phyloP scores from a whole-genome alignment of 805 yeast species.

The Debaryomyces hansenii region DNA sequence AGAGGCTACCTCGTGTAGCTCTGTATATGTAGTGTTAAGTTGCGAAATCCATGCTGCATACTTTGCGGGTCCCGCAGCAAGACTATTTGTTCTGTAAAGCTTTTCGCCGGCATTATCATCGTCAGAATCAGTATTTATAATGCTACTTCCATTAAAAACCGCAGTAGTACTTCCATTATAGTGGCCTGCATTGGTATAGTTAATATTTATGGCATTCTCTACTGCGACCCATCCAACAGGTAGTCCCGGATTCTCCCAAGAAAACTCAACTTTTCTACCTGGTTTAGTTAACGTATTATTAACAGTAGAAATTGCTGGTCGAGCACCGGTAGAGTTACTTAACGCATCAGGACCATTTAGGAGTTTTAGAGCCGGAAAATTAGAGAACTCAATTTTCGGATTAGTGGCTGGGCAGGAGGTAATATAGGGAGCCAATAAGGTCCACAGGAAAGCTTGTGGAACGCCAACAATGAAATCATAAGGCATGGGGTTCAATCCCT shows the following conservation, averaged over 20 bases:
- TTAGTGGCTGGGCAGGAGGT: neutral
- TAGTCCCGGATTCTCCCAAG: constrained; percentile 1
- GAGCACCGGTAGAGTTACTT: neutral
- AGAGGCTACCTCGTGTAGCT: neutral
- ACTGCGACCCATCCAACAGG: constrained; percentile 2
- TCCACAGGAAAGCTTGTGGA: constrained; percentile 2
- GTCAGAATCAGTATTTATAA: neutral
- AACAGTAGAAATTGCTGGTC: constrained; percentile 1
- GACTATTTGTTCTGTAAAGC: neutral
- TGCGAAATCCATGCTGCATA: constrained; percentile 2
- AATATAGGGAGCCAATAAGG: constrained; percentile 1
- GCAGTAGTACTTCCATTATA: neutral
- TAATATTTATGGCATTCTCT: neutral
- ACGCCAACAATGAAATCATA: neutral
- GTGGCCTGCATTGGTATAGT: neutral
- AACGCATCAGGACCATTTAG: neutral
- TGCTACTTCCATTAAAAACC: neutral
- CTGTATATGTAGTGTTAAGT: neutral
- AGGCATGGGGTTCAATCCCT: constrained; percentile 1
- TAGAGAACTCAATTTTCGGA: neutral
- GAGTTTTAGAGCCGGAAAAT: neutral
- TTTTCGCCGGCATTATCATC: neutral
- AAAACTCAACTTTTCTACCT: constrained; percentile 1
- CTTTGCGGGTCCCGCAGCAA: neutral
- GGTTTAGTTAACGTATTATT: constrained; percentile 1